phyloP scores from a whole-genome alignment of 2,329 filamentous ascomycete species.

The Pseudocercospora fijiensis region DNA sequence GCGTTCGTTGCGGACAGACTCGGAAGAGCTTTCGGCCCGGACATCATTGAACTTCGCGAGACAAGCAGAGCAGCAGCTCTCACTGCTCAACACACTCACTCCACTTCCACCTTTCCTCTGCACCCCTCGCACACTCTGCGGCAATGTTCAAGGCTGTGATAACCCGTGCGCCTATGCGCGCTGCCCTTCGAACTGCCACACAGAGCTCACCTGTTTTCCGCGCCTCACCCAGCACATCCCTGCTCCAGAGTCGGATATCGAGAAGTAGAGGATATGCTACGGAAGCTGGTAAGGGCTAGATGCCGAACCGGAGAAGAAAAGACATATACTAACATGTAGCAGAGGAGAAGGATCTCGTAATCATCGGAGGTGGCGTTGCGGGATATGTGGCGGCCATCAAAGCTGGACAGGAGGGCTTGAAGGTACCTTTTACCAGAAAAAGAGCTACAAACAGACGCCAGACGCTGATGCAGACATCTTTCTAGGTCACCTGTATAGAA shows the following conservation, averaged over 20 bases:
- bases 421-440: conserved; percentile 56
- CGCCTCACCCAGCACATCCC: conserved; percentile 43
- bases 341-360: conserved; percentile 95
- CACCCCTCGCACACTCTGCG: conserved; percentile 10
- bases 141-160: conserved; percentile 31
- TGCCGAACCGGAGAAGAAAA: background rate
- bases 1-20: background rate
- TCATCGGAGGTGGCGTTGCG: conserved; percentile 96
- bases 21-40: conserved; percentile 1
- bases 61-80: conserved; percentile 14
- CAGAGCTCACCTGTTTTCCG: conserved; percentile 22
- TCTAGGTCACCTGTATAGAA: conserved; percentile 91
- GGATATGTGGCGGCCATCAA: conserved; percentile 99
- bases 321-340: conserved; percentile 37
- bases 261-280: conserved; percentile 59
- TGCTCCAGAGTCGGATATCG: conserved; percentile 52
- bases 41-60: background rate
- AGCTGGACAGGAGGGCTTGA: conserved; percentile 93
- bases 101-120: background rate
- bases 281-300: conserved; percentile 47
- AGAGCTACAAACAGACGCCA: background rate
- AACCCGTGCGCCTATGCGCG: conserved; percentile 26
- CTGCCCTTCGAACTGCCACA: conserved; percentile 27
- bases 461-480: conserved; percentile 10
- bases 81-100: conserved; percentile 2